Evolutionary conservation across 208 protist species (phyloP), one percentile per base, ranked within the genome.

Genomic region (Strigomonas culicis): DNA sequence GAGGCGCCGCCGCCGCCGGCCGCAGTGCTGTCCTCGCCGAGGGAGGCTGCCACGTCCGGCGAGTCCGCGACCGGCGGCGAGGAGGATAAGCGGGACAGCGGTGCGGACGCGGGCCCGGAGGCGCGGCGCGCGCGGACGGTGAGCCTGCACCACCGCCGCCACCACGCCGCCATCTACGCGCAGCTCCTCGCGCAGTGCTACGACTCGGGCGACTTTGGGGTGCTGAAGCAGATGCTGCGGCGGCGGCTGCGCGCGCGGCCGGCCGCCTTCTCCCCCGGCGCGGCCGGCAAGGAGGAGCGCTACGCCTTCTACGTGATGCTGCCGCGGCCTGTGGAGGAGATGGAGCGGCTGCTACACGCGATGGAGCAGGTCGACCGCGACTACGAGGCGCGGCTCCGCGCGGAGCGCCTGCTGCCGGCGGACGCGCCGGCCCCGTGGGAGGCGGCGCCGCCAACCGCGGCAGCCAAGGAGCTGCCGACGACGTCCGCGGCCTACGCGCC

Each of bases 131-230:
- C 41, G 4, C 32, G 32, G 24, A 34, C 24, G 32, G 63, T 74
- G 36, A 27, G 65, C 36, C 51, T 72, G 65, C 76, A 67, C 25
- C 67, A 66, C 34, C 72, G 70, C 15, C 66, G 66, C 31, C 46
- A 47, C 57, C 53, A 50, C 4, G 66, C 68, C 62, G 59, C 49
- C 62, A 52, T 70, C 34, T 90, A 75, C 62, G 64, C 76, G 34
- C 36, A 56, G 32, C 76, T 86, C 0, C 59, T 90, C 15, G 79
- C 79, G 4, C 28, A 64, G 10, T 81, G 84, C 11, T 94, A 86
- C 72, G 81, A 94, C 74, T 52, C 59, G 2, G 84, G 88, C 28
- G 56, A 77, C 41, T 34, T 72, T 44, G 56, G 44, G 51, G 74
- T 74, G 24, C 74, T 94, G 15, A 73, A 79, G 24, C 31, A 49